phyloP scores from a whole-genome alignment of 2,329 filamentous ascomycete genomes.

The Shiraia sp. region DNA sequence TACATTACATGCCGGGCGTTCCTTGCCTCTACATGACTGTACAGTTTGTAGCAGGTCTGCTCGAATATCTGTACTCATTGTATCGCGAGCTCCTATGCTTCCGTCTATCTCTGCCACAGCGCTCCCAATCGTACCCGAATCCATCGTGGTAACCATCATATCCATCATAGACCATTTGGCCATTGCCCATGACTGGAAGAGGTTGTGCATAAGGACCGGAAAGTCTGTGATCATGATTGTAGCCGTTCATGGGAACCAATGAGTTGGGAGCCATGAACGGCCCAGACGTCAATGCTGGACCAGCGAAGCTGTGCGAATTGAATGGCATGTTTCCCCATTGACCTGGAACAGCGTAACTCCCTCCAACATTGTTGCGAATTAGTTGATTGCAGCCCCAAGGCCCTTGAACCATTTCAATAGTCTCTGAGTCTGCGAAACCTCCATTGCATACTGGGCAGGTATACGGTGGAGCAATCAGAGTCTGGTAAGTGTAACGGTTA shows the following conservation, averaged over 20 bases:
- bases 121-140: slow-evolving; percentile 7
- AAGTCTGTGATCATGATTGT: slow-evolving; percentile 23
- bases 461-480: slow-evolving; percentile 30
- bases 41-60: slow-evolving; percentile 23
- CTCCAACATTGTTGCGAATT: slow-evolving; percentile 32
- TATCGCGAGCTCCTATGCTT: slow-evolving; percentile 20
- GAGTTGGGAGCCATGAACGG: not conserved
- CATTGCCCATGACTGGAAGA: slow-evolving; percentile 3
- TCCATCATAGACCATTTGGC: slow-evolving; percentile 5
- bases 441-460: slow-evolving; percentile 35
- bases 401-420: slow-evolving; percentile 36
- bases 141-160: slow-evolving; percentile 9
- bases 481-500: slow-evolving; percentile 36
- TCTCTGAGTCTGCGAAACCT: slow-evolving; percentile 32
- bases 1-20: too few species aligned
- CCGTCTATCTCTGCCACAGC: slow-evolving; percentile 10
- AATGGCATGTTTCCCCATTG: slow-evolving; percentile 28
- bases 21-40: slow-evolving; percentile 16
- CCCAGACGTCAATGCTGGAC: slow-evolving; percentile 11
- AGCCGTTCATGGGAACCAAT: slow-evolving; percentile 14
- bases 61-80: slow-evolving; percentile 24
- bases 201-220: slow-evolving; percentile 20
- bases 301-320: slow-evolving; percentile 14
- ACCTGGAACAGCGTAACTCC: slow-evolving; percentile 26
- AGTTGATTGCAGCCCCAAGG: slow-evolving; percentile 39